These are phyloP conservation scores for Tuber indicum DNA, from an alignment of 495 filamentous ascomycete species.

Conservation along the genomic window DNA sequence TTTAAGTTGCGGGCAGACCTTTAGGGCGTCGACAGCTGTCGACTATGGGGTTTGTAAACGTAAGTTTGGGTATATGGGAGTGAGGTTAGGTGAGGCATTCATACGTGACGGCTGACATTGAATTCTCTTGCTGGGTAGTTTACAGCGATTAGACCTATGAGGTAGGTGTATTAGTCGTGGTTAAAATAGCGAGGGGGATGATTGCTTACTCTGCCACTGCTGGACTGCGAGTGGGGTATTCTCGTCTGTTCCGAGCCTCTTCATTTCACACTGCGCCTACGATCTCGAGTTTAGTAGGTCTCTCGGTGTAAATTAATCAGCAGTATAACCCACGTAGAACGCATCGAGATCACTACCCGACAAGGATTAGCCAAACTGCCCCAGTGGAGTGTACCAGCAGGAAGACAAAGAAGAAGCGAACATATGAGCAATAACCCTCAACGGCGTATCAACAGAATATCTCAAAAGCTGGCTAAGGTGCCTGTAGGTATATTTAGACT, in stretches of 20 bases:
- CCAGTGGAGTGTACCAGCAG: not conserved
- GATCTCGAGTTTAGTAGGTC: constrained; percentile 4
- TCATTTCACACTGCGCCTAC: constrained; percentile 83
- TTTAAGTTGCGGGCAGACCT: constrained; percentile 68
- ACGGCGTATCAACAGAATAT: constrained; percentile 63
- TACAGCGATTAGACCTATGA: constrained; percentile 76
- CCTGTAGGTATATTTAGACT: constrained; percentile 57
- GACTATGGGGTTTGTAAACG: constrained; percentile 14
- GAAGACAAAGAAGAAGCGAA: constrained; percentile 6
- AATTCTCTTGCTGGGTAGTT: constrained; percentile 85
- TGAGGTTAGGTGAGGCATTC: constrained; percentile 45
- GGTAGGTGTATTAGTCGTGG: not conserved
- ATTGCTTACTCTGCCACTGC: constrained; percentile 54
- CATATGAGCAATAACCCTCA: constrained; percentile 83
- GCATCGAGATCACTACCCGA: constrained; percentile 70
- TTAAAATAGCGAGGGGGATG: constrained; percentile 42
- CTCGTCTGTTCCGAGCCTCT: constrained; percentile 66
- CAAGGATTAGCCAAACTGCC: not conserved
- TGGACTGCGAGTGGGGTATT: constrained; percentile 86
- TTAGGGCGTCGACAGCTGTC: constrained; percentile 68
- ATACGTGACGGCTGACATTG: constrained; percentile 62
- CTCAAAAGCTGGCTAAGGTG: constrained; percentile 69
- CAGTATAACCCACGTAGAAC: constrained; percentile 56
- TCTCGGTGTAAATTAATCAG: not conserved
- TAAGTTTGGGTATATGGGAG: not conserved